Evolutionary conservation across 345 rosid species (phyloP).

Genomic region (Orychophragmus violaceus): DNA sequence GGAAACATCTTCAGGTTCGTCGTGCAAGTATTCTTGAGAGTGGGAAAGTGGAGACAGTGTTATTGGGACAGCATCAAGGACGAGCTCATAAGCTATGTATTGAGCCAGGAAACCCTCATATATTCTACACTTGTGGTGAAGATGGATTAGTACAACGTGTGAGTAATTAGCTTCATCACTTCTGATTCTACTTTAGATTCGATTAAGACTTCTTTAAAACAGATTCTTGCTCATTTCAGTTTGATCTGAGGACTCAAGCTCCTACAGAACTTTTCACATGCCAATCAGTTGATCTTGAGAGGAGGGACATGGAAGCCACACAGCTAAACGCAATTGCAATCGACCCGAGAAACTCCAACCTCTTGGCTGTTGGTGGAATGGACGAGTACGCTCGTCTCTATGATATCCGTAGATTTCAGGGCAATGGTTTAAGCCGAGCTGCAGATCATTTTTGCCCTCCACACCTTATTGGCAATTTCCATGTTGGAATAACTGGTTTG

Average conservation of each 20-base stretch:
- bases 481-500: conserved; percentile 79
- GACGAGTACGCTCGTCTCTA: conserved; percentile 80
- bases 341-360: conserved; percentile 73
- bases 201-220: not conserved
- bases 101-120: conserved; percentile 85
- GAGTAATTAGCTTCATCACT: conserved; percentile 27
- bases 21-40: conserved; percentile 61
- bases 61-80: conserved; percentile 58
- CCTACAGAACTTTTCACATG: conserved; percentile 76
- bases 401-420: conserved; percentile 65
- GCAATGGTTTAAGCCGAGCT: conserved; percentile 53
- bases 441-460: conserved; percentile 64
- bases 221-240: conserved; percentile 40
- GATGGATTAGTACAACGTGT: conserved; percentile 93
- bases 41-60: conserved; percentile 51
- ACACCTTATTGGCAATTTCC: conserved; percentile 51
- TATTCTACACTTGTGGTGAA: conserved; percentile 82
- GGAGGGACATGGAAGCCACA: conserved; percentile 32
- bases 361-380: conserved; percentile 72
- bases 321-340: conserved; percentile 68
- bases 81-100: conserved; percentile 74
- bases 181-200: not conserved
- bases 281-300: conserved; percentile 32
- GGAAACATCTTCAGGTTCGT: conserved; percentile 48
- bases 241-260: conserved; percentile 66